A percentile compares a stretch with the other conserved stretches of the same genome.
Evolutionary conservation across 371 early-diverging fungal species (phyloP).

Genomic region (Mortierella sp.): DNA sequence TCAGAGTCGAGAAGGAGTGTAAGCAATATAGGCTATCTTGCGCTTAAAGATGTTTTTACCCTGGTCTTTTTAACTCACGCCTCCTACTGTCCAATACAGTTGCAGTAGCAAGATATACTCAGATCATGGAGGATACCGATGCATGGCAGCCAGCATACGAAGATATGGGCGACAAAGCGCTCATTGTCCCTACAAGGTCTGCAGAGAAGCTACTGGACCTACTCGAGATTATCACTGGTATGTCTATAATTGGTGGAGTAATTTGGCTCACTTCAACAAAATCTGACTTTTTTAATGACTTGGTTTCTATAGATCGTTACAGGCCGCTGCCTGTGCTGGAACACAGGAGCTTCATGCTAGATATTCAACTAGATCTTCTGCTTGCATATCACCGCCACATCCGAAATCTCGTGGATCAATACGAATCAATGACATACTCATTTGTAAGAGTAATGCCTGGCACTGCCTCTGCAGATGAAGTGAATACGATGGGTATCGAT

Average conservation of each 20-base stretch:
- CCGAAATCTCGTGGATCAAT: conserved; percentile 42
- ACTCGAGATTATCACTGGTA: conserved; percentile 74
- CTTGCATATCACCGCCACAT: conserved; percentile 46
- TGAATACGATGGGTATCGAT: conserved; percentile 35
- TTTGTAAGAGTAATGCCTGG: conserved; percentile 53
- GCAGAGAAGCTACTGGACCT: conserved; percentile 69
- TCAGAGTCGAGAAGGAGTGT: conserved; percentile 78
- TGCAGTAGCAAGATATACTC: conserved; percentile 69
- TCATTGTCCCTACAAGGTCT: conserved; percentile 66
- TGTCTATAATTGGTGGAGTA: background rate
- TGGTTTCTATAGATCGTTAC: conserved; percentile 35
- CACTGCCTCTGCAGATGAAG: conserved; percentile 36
- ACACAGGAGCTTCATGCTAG: conserved; percentile 46
- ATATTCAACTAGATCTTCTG: conserved; percentile 47
- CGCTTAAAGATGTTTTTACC: background rate
- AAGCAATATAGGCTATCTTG: conserved; percentile 24
- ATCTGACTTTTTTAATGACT: background rate
- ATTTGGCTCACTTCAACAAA: conserved; percentile 2
- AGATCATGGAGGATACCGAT: conserved; percentile 68
- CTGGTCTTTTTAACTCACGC: background rate
- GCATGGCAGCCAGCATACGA: conserved; percentile 72
- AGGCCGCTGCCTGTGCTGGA: conserved; percentile 42
- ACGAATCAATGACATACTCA: conserved; percentile 48
- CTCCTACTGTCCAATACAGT: conserved; percentile 46
- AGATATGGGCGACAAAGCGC: conserved; percentile 59